phyloP scores from a whole-genome alignment of 2,329 filamentous ascomycete species.

The Pseudocercospora pini-densiflorae region DNA sequence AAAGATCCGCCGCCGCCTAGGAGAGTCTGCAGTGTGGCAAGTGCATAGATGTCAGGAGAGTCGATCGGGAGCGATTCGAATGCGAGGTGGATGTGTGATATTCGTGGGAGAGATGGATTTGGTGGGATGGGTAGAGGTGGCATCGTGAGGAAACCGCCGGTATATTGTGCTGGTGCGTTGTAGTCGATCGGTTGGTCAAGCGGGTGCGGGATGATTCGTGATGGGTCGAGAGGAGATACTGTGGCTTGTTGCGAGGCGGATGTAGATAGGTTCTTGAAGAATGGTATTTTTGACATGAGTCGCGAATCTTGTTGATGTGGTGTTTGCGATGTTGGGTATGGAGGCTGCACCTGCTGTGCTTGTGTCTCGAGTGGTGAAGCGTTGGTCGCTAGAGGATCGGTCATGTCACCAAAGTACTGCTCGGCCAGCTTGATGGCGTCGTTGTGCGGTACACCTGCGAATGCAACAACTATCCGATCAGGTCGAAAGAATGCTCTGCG shows the following conservation, averaged over 20 bases:
- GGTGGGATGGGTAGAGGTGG: slow-evolving; percentile 77
- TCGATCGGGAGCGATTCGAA: slow-evolving; percentile 94
- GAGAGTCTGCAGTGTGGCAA: slow-evolving; percentile 92
- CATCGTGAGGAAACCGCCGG: slow-evolving; percentile 87
- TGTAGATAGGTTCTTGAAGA: slow-evolving; percentile 86
- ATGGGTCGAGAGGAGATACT: slow-evolving; percentile 58
- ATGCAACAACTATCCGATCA: slow-evolving; percentile 91
- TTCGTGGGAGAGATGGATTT: slow-evolving; percentile 76
- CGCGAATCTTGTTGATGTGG: slow-evolving; percentile 62
- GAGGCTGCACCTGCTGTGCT: slow-evolving; percentile 37
- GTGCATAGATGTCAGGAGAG: slow-evolving; percentile 91
- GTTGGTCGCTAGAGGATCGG: slow-evolving; percentile 35
- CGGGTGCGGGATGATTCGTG: slow-evolving; percentile 47
- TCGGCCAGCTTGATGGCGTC: slow-evolving; percentile 80
- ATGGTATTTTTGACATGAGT: slow-evolving; percentile 81
- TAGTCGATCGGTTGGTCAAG: slow-evolving; percentile 60
- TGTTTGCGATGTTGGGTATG: slow-evolving; percentile 39
- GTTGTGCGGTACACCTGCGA: slow-evolving; percentile 84
- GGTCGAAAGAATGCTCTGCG: slow-evolving; percentile 83
- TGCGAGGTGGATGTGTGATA: slow-evolving; percentile 92
- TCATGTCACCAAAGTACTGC: slow-evolving; percentile 92
- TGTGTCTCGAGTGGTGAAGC: slow-evolving; percentile 21
- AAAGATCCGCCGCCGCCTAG: slow-evolving; percentile 96
- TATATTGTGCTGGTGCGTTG: slow-evolving; percentile 75
- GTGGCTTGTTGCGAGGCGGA: slow-evolving; percentile 68